Conservation (phyloP, 495 filamentous ascomycete genomes). For the Terfezia claveryi region DNA sequence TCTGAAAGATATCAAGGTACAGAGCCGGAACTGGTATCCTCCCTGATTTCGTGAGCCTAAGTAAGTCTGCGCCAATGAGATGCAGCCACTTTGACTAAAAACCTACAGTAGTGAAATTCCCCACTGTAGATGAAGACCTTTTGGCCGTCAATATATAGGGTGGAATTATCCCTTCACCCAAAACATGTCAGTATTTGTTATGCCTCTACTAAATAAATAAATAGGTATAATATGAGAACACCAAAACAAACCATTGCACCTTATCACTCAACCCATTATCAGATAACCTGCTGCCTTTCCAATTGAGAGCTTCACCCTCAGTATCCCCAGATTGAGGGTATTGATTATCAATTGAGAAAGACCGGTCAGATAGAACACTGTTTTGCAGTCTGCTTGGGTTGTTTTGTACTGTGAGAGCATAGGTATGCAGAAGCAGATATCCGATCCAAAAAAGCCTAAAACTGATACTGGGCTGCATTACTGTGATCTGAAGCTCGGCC, state of each 20-base stretch:
- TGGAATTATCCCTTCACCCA: constrained; percentile 30
- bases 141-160: constrained; percentile 37
- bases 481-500: too few relatives aligned
- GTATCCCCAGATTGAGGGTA: too few relatives aligned
- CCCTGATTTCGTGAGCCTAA: neutral
- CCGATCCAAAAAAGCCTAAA: too few relatives aligned
- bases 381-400: too few relatives aligned
- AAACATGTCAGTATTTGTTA: neutral
- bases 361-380: too few relatives aligned
- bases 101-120: constrained; percentile 32
- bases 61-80: neutral
- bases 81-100: constrained; percentile 19
- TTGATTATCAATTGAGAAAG: too few relatives aligned
- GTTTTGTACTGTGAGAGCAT: too few relatives aligned
- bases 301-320: neutral
- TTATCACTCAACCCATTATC: neutral
- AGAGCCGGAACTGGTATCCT: constrained; percentile 12
- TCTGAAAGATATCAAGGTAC: constrained; percentile 16
- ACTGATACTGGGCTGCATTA: too few relatives aligned
- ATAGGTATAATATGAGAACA: neutral
- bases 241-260: neutral
- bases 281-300: neutral
- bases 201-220: neutral
- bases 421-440: too few relatives aligned
- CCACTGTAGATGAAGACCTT: constrained; percentile 38